Percentiles rank a stretch among this genome's conserved stretches.
Evolutionary conservation across 176 grass and related monocot species (phyloP).

Genomic region (Oryza punctata): DNA sequence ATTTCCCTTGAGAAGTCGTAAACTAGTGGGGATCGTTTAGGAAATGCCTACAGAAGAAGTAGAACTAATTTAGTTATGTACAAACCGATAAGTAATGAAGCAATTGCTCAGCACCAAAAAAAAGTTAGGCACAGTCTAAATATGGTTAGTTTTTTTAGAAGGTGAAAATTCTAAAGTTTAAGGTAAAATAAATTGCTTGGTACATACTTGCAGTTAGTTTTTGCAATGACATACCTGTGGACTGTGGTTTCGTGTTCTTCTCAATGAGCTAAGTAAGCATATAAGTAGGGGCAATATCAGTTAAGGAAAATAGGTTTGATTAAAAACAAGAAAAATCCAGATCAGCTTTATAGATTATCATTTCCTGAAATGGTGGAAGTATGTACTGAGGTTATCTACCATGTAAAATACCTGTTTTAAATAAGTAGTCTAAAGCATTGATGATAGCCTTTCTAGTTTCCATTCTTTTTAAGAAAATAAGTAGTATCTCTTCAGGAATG

Average conservation of each 20-base stretch:
- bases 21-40: slow-evolving; percentile 39
- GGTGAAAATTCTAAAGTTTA: neutral
- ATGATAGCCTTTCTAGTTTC: neutral
- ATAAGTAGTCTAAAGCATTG: neutral
- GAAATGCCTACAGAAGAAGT: slow-evolving; percentile 35
- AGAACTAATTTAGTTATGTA: neutral
- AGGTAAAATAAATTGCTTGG: neutral
- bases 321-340: neutral
- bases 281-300: neutral
- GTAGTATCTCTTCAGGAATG: no score
- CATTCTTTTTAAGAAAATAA: neutral
- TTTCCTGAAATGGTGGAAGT: no score
- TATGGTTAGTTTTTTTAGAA: neutral
- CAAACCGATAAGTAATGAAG: neutral
- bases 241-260: neutral
- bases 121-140: neutral
- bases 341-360: neutral
- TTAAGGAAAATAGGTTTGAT: neutral
- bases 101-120: neutral
- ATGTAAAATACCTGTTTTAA: neutral
- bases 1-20: slow-evolving; percentile 54
- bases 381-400: no score
- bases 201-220: neutral
- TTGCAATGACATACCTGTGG: neutral
- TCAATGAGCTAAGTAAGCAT: neutral